A percentile compares a stretch with the other conserved stretches of the same genome.
phyloP scores from a whole-genome alignment of 2,329 filamentous ascomycete species.

The Exophiala aquamarina region DNA sequence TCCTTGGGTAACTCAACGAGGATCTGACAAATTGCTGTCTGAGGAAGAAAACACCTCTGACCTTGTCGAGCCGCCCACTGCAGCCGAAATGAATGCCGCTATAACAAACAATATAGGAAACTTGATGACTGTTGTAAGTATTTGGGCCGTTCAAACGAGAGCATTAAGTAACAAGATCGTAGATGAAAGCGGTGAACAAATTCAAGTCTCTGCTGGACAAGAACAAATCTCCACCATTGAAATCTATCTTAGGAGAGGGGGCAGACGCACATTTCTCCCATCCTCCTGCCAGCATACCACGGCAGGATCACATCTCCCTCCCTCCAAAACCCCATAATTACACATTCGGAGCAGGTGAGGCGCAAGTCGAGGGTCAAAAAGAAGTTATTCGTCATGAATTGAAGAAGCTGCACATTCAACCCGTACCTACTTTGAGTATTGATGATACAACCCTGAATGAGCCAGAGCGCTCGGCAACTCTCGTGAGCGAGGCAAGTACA shows the following conservation, averaged over 20 bases:
- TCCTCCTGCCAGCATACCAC: constrained; percentile 54
- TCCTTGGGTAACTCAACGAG: constrained; percentile 85
- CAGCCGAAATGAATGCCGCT: constrained; percentile 84
- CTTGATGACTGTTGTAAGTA: constrained; percentile 68
- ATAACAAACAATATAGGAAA: constrained; percentile 89
- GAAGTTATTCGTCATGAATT: constrained; percentile 50
- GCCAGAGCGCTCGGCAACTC: background rate
- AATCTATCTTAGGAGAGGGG: constrained; percentile 60
- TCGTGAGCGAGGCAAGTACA: constrained; percentile 13
- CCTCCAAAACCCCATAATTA: constrained; percentile 49
- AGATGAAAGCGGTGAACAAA: constrained; percentile 87
- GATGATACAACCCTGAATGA: constrained; percentile 15
- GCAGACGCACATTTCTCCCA: constrained; percentile 55
- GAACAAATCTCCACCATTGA: constrained; percentile 53
- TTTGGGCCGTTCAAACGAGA: constrained; percentile 36
- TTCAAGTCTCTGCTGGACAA: constrained; percentile 75
- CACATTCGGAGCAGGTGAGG: constrained; percentile 49
- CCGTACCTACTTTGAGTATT: constrained; percentile 18
- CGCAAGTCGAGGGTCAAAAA: constrained; percentile 52
- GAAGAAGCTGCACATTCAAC: constrained; percentile 6
- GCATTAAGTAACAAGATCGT: constrained; percentile 6
- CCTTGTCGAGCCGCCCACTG: constrained; percentile 78
- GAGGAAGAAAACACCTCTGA: constrained; percentile 83
- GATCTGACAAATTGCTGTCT: constrained; percentile 74
- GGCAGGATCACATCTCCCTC: constrained; percentile 25